Evolutionary conservation across 169 alveolate genomes (phyloP), one percentile per base, ranked within the genome.

Genomic region (Plasmodium coatneyi): DNA sequence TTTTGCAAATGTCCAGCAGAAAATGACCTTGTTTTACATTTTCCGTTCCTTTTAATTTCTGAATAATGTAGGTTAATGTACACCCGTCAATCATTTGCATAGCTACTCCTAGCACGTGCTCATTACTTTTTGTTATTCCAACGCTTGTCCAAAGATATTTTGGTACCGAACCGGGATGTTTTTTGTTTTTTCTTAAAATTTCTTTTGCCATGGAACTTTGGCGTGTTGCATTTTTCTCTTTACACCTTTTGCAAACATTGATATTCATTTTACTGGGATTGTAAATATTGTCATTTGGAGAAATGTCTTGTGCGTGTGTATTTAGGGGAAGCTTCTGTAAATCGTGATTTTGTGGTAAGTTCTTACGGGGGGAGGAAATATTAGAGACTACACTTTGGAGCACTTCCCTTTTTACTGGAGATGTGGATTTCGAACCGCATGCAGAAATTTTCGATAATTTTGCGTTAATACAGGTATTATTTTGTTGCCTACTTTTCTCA

Each of bases 51-150:
- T 93, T 92, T 39, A 95, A 56, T 52, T 95, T 93, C 66, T 92
- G 96, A 19, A 95, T 92, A 80, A 95, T 90, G 46, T 92, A 93
- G 16, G 96, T 95, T 60, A 95, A 54, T 9, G 96, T 82, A n/a
- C 94, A 82, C n/a, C 96, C 96, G 19, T 92, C 96, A 80, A 95
- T 95, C 93, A 90, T 81, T 95, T 95, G 96, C 97, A 95, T 95
- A 3, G 93, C 96, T 60, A 95, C 97, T 22, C 96, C 97, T 66
- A 93, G 25, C 2, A 95, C 95, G 19, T 93, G 71, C 36, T 83
- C 90, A 43, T 93, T 95, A 46, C 66, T 71, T 28, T 80, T 71
- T 34, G 89, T 71, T 10, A 78, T 19, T 19, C 97, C 97, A 71
- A 92, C 78, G 7, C 95, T 89, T 1, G 96, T 80, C 97, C 97